Conservation (phyloP, 192 early-diverging fungal genomes). For the Backusella circina region DNA sequence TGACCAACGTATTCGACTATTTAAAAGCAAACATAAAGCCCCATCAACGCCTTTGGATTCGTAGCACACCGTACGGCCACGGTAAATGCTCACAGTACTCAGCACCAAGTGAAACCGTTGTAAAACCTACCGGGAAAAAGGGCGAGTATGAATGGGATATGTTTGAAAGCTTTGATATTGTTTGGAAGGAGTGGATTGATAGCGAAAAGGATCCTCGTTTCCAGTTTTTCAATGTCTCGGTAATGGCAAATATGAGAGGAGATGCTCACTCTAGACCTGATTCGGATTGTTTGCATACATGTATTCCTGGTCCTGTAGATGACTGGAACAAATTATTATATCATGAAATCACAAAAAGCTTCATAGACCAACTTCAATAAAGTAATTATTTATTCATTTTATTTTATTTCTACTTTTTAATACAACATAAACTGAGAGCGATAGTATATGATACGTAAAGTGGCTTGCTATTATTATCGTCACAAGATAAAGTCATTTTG, state of each 20-base stretch:
- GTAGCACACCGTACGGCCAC: conserved; percentile 31
- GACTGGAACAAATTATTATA: conserved; percentile 31
- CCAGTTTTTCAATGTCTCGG: conserved; percentile 20
- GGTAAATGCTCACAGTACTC: conserved; percentile 30
- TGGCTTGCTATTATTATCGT: no score
- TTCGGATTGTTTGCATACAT: conserved; percentile 31
- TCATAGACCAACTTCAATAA: background rate
- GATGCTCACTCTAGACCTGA: conserved; percentile 31
- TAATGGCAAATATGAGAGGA: conserved; percentile 23
- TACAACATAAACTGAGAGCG: no score
- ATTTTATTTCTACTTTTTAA: no score
- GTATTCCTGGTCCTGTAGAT: conserved; percentile 34
- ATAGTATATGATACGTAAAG: no score
- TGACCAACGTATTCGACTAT: conserved; percentile 18
- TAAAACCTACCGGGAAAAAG: conserved; percentile 13
- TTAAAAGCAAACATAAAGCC: conserved; percentile 7
- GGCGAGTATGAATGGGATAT: conserved; percentile 33
- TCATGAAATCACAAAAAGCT: conserved; percentile 24
- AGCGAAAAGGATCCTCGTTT: conserved; percentile 18
- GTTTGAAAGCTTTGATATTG: conserved; percentile 17
- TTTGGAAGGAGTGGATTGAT: conserved; percentile 32
- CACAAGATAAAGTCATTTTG: no score
- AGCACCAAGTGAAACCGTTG: background rate
- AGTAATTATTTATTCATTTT: background rate
- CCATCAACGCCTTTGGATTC: conserved; percentile 21